Percentiles rank a stretch among this genome's conserved stretches.
Evolutionary conservation across 108 stramenopile species (phyloP).

Genomic region (Nitzschia palea): DNA sequence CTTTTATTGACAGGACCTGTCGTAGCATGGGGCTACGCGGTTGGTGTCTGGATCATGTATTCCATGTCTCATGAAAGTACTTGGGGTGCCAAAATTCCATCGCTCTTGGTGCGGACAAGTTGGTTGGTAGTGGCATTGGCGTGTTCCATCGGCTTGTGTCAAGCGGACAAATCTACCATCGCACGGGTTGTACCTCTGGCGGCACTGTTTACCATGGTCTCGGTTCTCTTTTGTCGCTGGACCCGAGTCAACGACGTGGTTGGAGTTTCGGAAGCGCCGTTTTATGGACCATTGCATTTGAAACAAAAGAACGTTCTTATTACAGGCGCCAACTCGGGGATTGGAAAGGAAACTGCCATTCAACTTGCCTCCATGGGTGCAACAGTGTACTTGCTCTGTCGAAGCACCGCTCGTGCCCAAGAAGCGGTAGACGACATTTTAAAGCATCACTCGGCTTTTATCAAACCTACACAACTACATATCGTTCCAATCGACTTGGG

Average conservation of each 20-base stretch:
- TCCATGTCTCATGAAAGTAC: slow-evolving; percentile 23
- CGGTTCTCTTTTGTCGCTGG: slow-evolving; percentile 4
- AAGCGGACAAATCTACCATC: background rate
- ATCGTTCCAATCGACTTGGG: slow-evolving; percentile 67
- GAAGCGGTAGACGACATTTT: slow-evolving; percentile 55
- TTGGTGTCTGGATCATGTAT: slow-evolving; percentile 16
- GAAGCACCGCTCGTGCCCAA: slow-evolving; percentile 45
- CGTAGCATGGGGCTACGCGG: slow-evolving; percentile 12
- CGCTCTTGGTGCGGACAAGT: background rate
- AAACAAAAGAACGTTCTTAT: slow-evolving; percentile 53
- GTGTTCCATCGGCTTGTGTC: background rate
- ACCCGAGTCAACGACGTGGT: slow-evolving; percentile 29
- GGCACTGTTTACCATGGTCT: background rate
- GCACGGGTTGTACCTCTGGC: background rate
- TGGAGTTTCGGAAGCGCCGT: slow-evolving; percentile 9
- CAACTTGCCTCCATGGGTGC: slow-evolving; percentile 70
- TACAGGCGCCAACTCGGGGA: slow-evolving; percentile 83
- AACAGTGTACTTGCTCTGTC: slow-evolving; percentile 75
- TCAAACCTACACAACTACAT: slow-evolving; percentile 22
- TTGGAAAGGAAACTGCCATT: slow-evolving; percentile 81
- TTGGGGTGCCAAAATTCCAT: slow-evolving; percentile 9
- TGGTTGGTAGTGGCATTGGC: slow-evolving; percentile 6
- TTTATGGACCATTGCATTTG: slow-evolving; percentile 1
- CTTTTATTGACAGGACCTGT: background rate
- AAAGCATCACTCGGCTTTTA: slow-evolving; percentile 2